Evolutionary conservation across 106 monocot genomes (phyloP), one percentile per base, ranked within the genome.

Genomic region (Phalaenopsis equestris): DNA sequence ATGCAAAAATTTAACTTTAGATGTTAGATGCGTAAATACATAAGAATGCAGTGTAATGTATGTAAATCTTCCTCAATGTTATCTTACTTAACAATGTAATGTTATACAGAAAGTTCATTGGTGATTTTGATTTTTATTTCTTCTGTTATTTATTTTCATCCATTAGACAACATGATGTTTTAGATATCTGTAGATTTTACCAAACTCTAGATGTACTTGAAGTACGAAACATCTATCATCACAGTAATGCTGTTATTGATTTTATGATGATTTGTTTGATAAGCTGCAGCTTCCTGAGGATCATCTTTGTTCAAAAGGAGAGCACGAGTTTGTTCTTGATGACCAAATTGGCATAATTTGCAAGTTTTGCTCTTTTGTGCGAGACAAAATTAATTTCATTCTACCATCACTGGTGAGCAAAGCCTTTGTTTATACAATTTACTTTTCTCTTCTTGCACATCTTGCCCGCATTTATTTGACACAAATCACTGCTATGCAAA

Each of bases 321-420:
- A 81, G 58, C 96, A 96, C 80, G 58, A 85, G 19, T 81, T 85
- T 73, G 73, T 87, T 21, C 81, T 96, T n/a, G 88, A 96, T 78
- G 96, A 96, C 38, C 86, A 93, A 86, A 83, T 85, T 81, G 93
- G 93, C 56, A 82, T 91, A n/a, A 82, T 65, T 45, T 96, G 96
- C 83, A 96, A 82, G 75, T 76, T 85, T 38, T 96, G 93, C 84
- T 79, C 75, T 37, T 82, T 79, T 67, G 91, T 96, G 6, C 37
- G 73, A 38, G 65, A 82, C 68, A 83, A 93, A 72, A 88, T 90
- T 52, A 93, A 76, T 77, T 52, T 90, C 42, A 80, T 96, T 38
- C 21, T 93, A 11, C 93, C 96, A 36, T 48, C 85, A 38, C 83
- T 89, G 84, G 96, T 96, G 75, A 86, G 87, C 83, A n/a, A 15